A percentile compares a stretch with the other conserved stretches of the same genome.
phyloP scores from a whole-genome alignment of 805 yeast species.

The Suhomyces faveliae region DNA sequence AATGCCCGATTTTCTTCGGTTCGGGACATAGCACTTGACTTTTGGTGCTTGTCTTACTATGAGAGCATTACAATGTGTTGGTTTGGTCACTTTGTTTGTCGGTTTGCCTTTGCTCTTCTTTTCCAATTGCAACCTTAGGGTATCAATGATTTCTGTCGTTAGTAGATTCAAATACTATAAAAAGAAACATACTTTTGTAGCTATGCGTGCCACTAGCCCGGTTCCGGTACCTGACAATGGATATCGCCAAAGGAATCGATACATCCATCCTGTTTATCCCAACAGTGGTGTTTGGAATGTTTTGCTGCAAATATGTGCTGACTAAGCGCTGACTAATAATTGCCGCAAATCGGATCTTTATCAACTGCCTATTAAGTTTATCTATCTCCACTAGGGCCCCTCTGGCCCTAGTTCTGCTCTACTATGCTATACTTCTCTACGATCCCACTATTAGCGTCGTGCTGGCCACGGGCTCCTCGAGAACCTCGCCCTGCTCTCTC shows the following conservation, averaged over 20 bases:
- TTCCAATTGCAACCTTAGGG: not conserved
- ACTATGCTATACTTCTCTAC: too few relatives aligned
- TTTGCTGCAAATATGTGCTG: not conserved
- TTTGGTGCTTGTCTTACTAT: too few relatives aligned
- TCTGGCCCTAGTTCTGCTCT: too few relatives aligned
- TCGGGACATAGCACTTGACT: too few relatives aligned
- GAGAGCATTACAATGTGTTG: too few relatives aligned
- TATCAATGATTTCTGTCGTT: not conserved
- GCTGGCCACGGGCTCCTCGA: not conserved
- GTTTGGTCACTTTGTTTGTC: not conserved
- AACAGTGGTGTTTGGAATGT: not conserved
- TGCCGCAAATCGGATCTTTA: too few relatives aligned
- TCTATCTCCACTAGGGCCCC: too few relatives aligned
- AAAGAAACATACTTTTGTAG: not conserved
- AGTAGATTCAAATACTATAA: not conserved
- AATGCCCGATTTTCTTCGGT: too few relatives aligned
- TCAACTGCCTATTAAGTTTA: too few relatives aligned
- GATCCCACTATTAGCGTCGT: not conserved
- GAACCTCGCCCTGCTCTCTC: constrained; percentile 19
- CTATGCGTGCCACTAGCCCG: not conserved
- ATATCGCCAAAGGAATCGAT: not conserved
- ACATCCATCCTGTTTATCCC: not conserved
- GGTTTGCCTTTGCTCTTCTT: not conserved
- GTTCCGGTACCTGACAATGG: not conserved
- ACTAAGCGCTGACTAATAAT: not conserved